Evolutionary conservation across 441 rosid genomes (phyloP).

Genomic region (Jatropha multifida): DNA sequence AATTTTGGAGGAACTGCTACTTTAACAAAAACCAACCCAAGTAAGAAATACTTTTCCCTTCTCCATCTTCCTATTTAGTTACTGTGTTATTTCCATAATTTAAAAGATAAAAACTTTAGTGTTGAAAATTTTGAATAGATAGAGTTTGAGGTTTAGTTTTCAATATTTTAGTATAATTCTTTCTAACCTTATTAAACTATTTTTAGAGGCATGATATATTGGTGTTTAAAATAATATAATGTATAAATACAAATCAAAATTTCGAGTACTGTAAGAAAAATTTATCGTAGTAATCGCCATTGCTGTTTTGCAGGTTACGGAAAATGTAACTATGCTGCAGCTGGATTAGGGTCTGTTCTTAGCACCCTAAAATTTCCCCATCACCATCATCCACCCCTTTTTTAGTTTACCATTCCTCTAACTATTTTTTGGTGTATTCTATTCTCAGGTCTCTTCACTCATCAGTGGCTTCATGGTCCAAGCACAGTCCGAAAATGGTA

Average conservation of each 20-base stretch:
- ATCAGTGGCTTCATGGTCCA: slow-evolving; percentile 32
- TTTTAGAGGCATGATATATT: too few relatives aligned
- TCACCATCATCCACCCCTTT: too few relatives aligned
- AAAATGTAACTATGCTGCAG: slow-evolving; percentile 47
- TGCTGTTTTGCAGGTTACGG: slow-evolving; percentile 51
- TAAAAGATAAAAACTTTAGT: too few relatives aligned
- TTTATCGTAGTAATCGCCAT: neutral
- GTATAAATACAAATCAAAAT: neutral
- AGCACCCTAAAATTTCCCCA: too few relatives aligned
- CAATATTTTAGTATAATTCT: too few relatives aligned
- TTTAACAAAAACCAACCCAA: slow-evolving; percentile 56
- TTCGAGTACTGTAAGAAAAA: neutral
- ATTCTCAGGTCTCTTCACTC: slow-evolving; percentile 47
- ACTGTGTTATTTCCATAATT: neutral
- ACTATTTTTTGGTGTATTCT: too few relatives aligned
- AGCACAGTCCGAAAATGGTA: slow-evolving; percentile 26
- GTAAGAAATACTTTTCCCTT: slow-evolving; percentile 30
- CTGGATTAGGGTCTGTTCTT: slow-evolving; percentile 48
- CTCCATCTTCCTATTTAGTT: neutral
- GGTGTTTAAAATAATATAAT: too few relatives aligned
- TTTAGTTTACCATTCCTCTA: too few relatives aligned
- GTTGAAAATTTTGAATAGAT: too few relatives aligned
- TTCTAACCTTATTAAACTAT: too few relatives aligned
- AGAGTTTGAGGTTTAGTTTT: too few relatives aligned
- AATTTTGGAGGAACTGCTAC: slow-evolving; percentile 85